phyloP scores from a whole-genome alignment of 495 filamentous ascomycete genomes.

The Neurospora sp. region DNA sequence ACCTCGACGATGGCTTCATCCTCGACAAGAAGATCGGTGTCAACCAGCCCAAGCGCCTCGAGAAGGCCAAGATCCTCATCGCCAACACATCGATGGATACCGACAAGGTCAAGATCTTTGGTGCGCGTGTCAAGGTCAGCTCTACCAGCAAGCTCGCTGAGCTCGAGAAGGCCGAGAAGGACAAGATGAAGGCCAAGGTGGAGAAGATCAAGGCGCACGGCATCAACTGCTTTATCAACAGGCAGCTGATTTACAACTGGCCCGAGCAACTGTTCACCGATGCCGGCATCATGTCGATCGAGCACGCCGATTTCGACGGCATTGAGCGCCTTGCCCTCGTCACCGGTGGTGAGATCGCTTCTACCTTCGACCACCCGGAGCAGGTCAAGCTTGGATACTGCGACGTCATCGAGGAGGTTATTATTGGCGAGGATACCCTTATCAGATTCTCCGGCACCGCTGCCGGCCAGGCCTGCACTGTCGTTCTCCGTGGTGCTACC shows the following conservation, averaged over 20 bases:
- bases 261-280: conserved; percentile 97
- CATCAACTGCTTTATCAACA: conserved; percentile 99
- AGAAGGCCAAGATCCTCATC: conserved; percentile 95
- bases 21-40: conserved; percentile 97
- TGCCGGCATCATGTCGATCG: conserved; percentile 94
- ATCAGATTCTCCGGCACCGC: conserved; percentile 97
- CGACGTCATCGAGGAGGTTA: conserved; percentile 93
- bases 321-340: conserved; percentile 92
- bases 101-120: conserved; percentile 99
- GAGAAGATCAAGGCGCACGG: conserved; percentile 98
- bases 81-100: conserved; percentile 99
- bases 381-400: conserved; percentile 92
- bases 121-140: conserved; percentile 87
- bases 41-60: conserved; percentile 93
- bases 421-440: conserved; percentile 93
- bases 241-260: conserved; percentile 99
- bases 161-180: conserved; percentile 91
- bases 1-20: conserved; percentile 96
- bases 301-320: conserved; percentile 97
- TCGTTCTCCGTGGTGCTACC: conserved; percentile 91
- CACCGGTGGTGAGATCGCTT: conserved; percentile 93
- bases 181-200: conserved; percentile 99
- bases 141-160: conserved; percentile 94
- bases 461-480: conserved; percentile 89
- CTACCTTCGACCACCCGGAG: conserved; percentile 96